These are phyloP conservation scores for Ophiostoma sp. DNA, from an alignment of 2,329 filamentous ascomycete species.

Conservation along the genomic window DNA sequence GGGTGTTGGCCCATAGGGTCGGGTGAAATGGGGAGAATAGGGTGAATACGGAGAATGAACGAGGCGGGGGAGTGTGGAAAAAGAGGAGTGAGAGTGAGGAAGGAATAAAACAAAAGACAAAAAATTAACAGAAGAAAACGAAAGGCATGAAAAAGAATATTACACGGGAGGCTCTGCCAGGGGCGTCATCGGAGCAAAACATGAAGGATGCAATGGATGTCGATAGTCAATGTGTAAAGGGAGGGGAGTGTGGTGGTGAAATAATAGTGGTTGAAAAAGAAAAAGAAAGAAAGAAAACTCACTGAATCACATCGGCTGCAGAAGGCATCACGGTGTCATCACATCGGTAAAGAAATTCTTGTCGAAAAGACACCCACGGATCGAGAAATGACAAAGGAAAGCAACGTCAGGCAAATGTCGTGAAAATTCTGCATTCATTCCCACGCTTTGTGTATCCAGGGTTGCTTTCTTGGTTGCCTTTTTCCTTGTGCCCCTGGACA, in stretches of 20 bases:
- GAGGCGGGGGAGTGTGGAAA: not conserved
- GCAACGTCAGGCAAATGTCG: not conserved
- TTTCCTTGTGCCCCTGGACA: not conserved
- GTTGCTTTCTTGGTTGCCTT: not conserved
- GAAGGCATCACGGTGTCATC: not conserved
- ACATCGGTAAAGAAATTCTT: not conserved
- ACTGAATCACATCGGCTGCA: not conserved
- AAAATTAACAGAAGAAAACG: not conserved
- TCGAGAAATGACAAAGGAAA: not conserved
- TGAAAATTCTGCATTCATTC: constrained; percentile 11
- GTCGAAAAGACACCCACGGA: not conserved
- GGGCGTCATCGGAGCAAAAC: not conserved
- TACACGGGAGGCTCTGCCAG: not conserved
- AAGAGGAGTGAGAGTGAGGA: not conserved
- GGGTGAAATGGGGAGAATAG: constrained; percentile 16
- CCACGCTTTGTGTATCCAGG: not conserved
- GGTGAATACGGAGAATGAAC: constrained; percentile 2
- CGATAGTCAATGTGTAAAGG: not conserved
- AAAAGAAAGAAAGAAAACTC: not conserved
- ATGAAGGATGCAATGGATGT: not conserved
- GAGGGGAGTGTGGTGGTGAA: not conserved
- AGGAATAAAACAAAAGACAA: not conserved
- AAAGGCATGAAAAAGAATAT: constrained; percentile 6
- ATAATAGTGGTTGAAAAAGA: too few relatives aligned
- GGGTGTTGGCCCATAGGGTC: not conserved